Conservation (phyloP, 2,329 filamentous ascomycete genomes). For the Cytospora piceicola region DNA sequence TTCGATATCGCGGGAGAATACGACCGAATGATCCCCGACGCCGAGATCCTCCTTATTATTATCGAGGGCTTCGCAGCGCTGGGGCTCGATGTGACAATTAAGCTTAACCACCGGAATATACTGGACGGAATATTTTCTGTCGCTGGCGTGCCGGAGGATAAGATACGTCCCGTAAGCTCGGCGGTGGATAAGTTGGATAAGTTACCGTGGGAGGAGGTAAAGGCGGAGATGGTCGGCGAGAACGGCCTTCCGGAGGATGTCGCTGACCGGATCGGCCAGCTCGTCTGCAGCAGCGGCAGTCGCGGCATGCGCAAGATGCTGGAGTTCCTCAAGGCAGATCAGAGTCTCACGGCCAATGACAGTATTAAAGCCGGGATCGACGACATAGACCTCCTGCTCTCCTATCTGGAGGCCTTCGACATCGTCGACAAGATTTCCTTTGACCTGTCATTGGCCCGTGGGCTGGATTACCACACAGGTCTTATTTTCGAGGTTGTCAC, state of each 20-base stretch:
- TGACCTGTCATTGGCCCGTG: constrained; percentile 85
- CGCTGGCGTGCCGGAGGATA: constrained; percentile 82
- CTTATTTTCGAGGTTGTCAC: constrained; percentile 90
- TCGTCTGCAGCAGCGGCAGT: constrained; percentile 50
- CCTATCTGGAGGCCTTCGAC: constrained; percentile 78
- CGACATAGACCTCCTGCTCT: constrained; percentile 79
- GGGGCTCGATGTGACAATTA: constrained; percentile 75
- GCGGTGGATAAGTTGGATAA: constrained; percentile 97
- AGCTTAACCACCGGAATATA: constrained; percentile 93
- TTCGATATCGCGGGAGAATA: constrained; percentile 90
- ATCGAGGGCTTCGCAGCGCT: constrained; percentile 78
- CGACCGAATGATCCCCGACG: constrained; percentile 90
- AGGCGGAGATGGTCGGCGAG: constrained; percentile 89
- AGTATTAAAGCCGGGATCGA: constrained; percentile 77
- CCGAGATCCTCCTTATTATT: constrained; percentile 82
- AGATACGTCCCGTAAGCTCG: constrained; percentile 88
- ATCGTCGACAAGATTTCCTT: constrained; percentile 78
- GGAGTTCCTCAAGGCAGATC: constrained; percentile 67
- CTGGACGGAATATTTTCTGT: constrained; percentile 91
- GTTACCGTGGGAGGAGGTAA: constrained; percentile 83
- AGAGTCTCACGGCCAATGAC: constrained; percentile 68
- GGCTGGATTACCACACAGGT: constrained; percentile 56
- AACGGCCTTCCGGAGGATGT: constrained; percentile 78
- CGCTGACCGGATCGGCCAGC: constrained; percentile 85
- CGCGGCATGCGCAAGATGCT: constrained; percentile 62